These are phyloP conservation scores for Ambrosia hybrid DNA, from an alignment of 140 eudicot genomes.

Conservation along the genomic window DNA sequence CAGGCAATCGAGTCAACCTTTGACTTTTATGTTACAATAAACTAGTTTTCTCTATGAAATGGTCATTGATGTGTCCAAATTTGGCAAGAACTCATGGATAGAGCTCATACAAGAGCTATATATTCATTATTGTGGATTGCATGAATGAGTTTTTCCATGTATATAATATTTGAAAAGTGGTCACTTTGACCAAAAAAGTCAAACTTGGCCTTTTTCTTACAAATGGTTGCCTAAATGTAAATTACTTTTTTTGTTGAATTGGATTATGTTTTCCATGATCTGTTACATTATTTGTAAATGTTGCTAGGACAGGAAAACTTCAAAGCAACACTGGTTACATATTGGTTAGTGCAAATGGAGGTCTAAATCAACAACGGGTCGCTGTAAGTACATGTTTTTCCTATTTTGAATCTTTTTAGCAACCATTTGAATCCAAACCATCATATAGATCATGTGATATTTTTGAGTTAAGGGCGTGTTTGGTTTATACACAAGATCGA, in stretches of 20 bases:
- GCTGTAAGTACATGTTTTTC: constrained; percentile 61
- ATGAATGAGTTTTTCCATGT: neutral
- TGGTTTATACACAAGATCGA: no score
- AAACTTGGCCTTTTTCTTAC: constrained; percentile 5
- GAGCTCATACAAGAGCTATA: neutral
- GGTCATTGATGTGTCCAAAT: neutral
- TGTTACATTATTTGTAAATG: constrained; percentile 33
- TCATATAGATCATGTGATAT: neutral
- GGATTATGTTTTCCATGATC: constrained; percentile 17
- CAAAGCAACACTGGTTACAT: constrained; percentile 64
- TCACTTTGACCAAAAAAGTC: constrained; percentile 18
- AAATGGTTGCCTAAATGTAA: neutral
- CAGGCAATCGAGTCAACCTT: neutral
- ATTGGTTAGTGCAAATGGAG: constrained; percentile 94
- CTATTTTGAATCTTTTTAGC: neutral
- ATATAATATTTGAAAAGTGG: neutral
- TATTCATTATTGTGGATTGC: neutral
- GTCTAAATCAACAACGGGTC: constrained; percentile 96
- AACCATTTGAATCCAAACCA: neutral
- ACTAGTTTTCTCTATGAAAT: neutral
- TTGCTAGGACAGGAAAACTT: constrained; percentile 64
- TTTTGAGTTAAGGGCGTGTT: no score
- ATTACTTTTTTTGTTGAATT: constrained; percentile 1
- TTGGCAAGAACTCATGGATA: neutral
- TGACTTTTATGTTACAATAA: neutral